A percentile compares a stretch with the other conserved stretches of the same genome.
phyloP scores from a whole-genome alignment of 306 rosid genomes.

The Malus fusca region DNA sequence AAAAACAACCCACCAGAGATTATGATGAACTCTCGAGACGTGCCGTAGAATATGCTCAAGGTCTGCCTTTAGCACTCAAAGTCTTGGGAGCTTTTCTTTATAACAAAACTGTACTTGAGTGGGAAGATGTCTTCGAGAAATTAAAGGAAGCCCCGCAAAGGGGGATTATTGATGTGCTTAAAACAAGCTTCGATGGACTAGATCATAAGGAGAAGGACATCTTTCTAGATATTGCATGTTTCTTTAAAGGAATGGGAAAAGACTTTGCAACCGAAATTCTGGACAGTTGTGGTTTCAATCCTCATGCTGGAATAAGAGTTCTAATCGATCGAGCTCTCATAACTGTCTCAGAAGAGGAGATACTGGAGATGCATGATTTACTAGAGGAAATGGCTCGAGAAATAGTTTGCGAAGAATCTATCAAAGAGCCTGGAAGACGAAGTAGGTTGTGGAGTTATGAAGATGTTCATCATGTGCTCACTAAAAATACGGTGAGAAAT shows the following conservation, averaged over 20 bases:
- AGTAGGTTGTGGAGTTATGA: neutral
- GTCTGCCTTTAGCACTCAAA: neutral
- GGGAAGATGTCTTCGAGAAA: neutral
- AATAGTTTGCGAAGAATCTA: neutral
- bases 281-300: constrained; percentile 12
- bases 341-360: neutral
- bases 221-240: no score
- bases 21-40: neutral
- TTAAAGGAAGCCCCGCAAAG: neutral
- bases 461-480: constrained; percentile 4
- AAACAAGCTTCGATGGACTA: constrained; percentile 15
- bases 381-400: neutral
- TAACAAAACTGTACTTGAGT: neutral
- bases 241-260: constrained; percentile 26
- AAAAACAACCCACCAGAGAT: neutral
- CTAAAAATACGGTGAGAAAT: neutral
- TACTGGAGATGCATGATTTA: neutral
- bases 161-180: neutral
- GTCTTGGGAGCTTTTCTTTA: constrained; percentile 5
- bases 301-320: constrained; percentile 19
- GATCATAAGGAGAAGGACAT: constrained; percentile 8
- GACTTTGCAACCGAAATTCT: constrained; percentile 13
- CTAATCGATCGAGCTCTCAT: constrained; percentile 22
- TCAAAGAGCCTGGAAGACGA: neutral
- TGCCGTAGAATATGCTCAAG: neutral